Evolutionary conservation across 2,329 filamentous ascomycete species (phyloP).

Genomic region (Nothomitra cinnamomea): DNA sequence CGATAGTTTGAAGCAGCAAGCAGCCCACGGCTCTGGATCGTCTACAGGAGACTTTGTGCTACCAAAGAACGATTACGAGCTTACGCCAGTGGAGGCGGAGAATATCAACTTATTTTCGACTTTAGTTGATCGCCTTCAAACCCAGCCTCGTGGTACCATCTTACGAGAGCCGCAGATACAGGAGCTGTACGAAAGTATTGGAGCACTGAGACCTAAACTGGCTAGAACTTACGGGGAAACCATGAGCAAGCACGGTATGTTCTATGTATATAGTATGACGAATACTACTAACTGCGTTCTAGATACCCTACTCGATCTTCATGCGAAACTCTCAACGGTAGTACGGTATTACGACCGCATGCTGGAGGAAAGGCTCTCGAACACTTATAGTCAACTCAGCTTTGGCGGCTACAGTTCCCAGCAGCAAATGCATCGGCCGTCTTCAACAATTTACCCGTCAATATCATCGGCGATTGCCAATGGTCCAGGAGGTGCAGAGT

Average conservation of each 20-base stretch:
- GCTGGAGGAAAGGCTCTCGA: slow-evolving; percentile 88
- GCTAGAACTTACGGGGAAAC: slow-evolving; percentile 94
- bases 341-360: slow-evolving; percentile 96
- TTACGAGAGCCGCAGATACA: slow-evolving; percentile 95
- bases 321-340: slow-evolving; percentile 88
- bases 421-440: slow-evolving; percentile 30
- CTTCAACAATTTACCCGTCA: slow-evolving; percentile 52
- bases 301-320: slow-evolving; percentile 87
- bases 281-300: slow-evolving; percentile 11
- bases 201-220: slow-evolving; percentile 79
- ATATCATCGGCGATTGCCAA: slow-evolving; percentile 39
- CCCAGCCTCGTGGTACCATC: slow-evolving; percentile 88
- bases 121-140: slow-evolving; percentile 82
- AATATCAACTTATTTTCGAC: slow-evolving; percentile 96
- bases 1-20: slow-evolving; percentile 65
- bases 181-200: slow-evolving; percentile 93
- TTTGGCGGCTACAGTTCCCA: slow-evolving; percentile 43
- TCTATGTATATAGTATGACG: background rate
- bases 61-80: slow-evolving; percentile 75
- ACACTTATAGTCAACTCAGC: slow-evolving; percentile 72
- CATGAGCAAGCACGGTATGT: slow-evolving; percentile 94
- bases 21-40: slow-evolving; percentile 32
- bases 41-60: slow-evolving; percentile 35
- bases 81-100: slow-evolving; percentile 84
- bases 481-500: slow-evolving; percentile 45